Evolutionary conservation across 2,329 filamentous ascomycete species (phyloP).

Genomic region (Coniella vitis): DNA sequence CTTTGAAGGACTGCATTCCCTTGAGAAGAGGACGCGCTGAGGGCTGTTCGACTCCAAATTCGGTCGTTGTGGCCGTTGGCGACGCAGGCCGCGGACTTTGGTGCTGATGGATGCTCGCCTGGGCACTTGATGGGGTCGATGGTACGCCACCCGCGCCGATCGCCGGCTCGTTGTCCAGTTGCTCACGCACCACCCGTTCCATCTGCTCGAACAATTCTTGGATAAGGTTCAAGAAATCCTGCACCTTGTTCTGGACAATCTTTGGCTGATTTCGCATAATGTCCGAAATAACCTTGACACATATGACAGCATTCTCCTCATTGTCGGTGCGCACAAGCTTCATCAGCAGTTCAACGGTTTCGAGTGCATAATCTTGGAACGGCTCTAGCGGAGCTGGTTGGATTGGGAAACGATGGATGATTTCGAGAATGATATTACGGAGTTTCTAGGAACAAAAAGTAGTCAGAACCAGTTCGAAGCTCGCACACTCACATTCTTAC

Average conservation of each 20-base stretch:
- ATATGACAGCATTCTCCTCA: slow-evolving; percentile 97
- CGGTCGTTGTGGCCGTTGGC: slow-evolving; percentile 73
- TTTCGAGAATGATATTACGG: slow-evolving; percentile 88
- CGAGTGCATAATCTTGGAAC: slow-evolving; percentile 80
- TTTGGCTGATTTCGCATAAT: slow-evolving; percentile 90
- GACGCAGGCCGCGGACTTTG: slow-evolving; percentile 79
- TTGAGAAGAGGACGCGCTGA: slow-evolving; percentile 72
- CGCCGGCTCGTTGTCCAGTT: slow-evolving; percentile 72
- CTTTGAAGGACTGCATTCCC: slow-evolving; percentile 98
- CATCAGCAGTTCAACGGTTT: slow-evolving; percentile 88
- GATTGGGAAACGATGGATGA: slow-evolving; percentile 77
- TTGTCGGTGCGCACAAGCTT: slow-evolving; percentile 84
- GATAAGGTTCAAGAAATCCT: slow-evolving; percentile 84
- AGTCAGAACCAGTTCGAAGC: slow-evolving; percentile 21
- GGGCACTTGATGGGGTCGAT: slow-evolving; percentile 59
- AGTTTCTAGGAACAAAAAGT: slow-evolving; percentile 61
- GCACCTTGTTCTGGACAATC: slow-evolving; percentile 69
- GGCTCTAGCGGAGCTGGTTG: slow-evolving; percentile 65
- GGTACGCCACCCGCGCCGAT: slow-evolving; percentile 51
- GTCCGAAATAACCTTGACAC: slow-evolving; percentile 97
- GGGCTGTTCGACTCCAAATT: slow-evolving; percentile 77
- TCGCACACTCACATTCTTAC: too few species aligned
- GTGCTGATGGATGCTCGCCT: slow-evolving; percentile 61
- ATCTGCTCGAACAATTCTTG: slow-evolving; percentile 94
- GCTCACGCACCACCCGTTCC: slow-evolving; percentile 89